These are phyloP conservation scores for Pistacia vera DNA, from an alignment of 345 rosid species.

Conservation along the genomic window DNA sequence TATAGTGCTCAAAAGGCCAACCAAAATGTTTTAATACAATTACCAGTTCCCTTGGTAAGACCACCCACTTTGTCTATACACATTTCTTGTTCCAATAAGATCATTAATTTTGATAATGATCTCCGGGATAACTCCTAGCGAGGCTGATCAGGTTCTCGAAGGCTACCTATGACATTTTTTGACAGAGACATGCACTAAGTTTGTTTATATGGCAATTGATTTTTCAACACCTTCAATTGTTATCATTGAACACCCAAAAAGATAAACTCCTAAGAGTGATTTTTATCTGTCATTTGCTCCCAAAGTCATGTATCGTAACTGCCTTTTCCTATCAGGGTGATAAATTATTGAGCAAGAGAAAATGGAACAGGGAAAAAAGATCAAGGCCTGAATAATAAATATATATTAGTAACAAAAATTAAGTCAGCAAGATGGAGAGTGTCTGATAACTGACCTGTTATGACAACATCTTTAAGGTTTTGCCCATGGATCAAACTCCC, in stretches of 20 bases:
- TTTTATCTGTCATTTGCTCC: too few relatives aligned
- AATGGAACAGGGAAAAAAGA: background rate
- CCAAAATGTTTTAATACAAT: background rate
- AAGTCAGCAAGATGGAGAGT: background rate
- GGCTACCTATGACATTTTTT: background rate
- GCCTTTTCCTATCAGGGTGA: background rate
- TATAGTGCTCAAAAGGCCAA: background rate
- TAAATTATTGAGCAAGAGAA: background rate
- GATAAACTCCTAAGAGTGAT: too few relatives aligned
- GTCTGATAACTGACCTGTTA: conserved; percentile 43
- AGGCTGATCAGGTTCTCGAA: background rate
- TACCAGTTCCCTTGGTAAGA: background rate
- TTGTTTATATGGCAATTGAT: background rate
- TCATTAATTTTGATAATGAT: background rate
- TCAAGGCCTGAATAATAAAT: background rate
- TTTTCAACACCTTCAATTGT: too few relatives aligned
- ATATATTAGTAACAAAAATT: background rate
- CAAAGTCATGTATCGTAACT: too few relatives aligned
- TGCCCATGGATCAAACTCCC: conserved; percentile 70
- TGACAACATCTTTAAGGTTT: conserved; percentile 61
- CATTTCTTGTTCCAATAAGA: background rate
- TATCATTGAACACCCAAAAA: too few relatives aligned
- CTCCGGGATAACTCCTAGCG: background rate
- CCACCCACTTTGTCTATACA: background rate
- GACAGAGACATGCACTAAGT: background rate